phyloP scores from a whole-genome alignment of 129 eudicot genomes.

The Smallanthus sonchifolius region DNA sequence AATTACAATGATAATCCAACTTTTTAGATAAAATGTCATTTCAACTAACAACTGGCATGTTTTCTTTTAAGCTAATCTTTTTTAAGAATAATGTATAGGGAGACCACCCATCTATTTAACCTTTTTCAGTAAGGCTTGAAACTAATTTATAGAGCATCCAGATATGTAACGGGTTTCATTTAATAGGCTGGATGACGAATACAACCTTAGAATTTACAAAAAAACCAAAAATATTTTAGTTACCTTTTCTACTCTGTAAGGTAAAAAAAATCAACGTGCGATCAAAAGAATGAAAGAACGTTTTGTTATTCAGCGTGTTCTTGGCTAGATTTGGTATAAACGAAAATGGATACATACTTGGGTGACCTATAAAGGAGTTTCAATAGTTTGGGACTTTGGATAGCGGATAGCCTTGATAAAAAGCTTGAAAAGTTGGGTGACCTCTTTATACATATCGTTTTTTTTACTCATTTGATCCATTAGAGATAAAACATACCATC shows the following conservation, averaged over 20 bases:
- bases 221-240: neutral
- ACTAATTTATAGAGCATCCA: neutral
- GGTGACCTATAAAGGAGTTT: neutral
- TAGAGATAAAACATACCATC: neutral
- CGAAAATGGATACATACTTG: neutral
- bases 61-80: neutral
- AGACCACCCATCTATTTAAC: neutral
- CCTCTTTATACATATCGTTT: neutral
- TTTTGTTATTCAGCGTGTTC: neutral
- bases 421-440: neutral
- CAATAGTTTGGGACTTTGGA: neutral
- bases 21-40: neutral
- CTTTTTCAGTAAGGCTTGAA: neutral
- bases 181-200: neutral
- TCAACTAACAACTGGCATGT: neutral
- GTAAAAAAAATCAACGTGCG: neutral
- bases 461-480: neutral
- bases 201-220: neutral
- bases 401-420: neutral
- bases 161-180: neutral
- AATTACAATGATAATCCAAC: neutral
- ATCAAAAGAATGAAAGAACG: neutral
- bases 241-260: neutral
- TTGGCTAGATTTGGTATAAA: neutral
- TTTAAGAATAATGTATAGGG: neutral